Base-by-base conservation (phyloP, 768 basidiomycete genomes). In the Cubamyces lactineus region DNA sequence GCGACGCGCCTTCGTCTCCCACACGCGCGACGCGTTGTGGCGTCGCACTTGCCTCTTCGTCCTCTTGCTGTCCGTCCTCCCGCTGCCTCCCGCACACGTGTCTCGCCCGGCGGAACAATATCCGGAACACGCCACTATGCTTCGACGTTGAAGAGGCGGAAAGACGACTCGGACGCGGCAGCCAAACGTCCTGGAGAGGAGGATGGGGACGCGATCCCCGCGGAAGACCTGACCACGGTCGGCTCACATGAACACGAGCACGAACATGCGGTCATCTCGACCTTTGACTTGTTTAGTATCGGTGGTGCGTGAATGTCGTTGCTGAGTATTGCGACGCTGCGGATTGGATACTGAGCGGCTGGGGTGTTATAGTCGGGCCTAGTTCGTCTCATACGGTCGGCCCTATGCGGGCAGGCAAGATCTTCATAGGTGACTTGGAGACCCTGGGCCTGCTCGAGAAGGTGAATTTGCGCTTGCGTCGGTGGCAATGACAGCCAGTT, bases 251-350 rank as follows among this genome's bases (percentile, higher is more conserved):
- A 61, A 40, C 59, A 64, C 38, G 63, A 68, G 52, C 68, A 67
- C 19, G 87, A 92, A 54, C 93, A 95, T 79, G 94, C 94, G 5
- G 94, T 96, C 65, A 95, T 96, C 56, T 94, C 92, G 1, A 87
- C 94, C 0, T 96, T 96, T 71, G 95, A 97, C 74, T 79, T 96
- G 54, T 96, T 96, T 78, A 91, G 88, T 68, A 90, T 96, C 64
- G 94, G 94, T 61, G 91, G 91, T 89, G 67, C 65, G 85, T 73
- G 50, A 39, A 40, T 34, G 46, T 38, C 59, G 7, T 47, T 26
- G 28, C 13, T 57, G 28, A 19, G 40, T 15, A 54, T 58, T 19
- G 30, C 51, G 39, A n/a, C 15, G 23, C 38, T 19, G 21, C 42
- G 57, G 47, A 57, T 55, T 54, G 57, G 57, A 19, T 16, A 40